Base-by-base conservation (phyloP, 495 filamentous ascomycete species). In the Opeltia flavorubescens region DNA sequence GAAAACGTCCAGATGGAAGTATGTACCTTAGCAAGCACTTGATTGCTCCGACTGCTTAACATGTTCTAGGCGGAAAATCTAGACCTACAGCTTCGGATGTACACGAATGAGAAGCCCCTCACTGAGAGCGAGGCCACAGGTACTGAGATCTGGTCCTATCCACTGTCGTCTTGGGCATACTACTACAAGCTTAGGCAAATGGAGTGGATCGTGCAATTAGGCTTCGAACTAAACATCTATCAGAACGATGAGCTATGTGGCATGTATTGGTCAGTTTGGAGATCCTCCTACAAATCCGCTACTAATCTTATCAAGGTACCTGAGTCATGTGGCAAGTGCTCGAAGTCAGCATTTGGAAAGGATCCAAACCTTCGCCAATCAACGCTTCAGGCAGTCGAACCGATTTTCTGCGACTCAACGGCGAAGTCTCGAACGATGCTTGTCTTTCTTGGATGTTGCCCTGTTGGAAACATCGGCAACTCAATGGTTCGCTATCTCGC, bases 191-290 rank as follows among this genome's bases (percentile, higher is more conserved):
- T 95, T 2, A 75, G 71, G 7, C 78, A 91, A 54, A 84, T 95
- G 75, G 81, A 89, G 49, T 83, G 80, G 69, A 81, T 91, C 38
- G 70, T 95, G 11, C 86, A 95, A 60, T 78, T 95, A 44, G 91
- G 91, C n/a, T 95, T 99, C 58, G 91, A 96, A 61, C 78, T 94
- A 15, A 79, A 87, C 7, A 77, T 94, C 23, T 96, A 96, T 57
- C 77, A 85, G 20, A 73, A 80, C 1, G 84, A 94, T 59, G 91
- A 99, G 63, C 69, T 91, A 5, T 75, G 80, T 11, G 79, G 76
- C 13, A 95, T 95, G 84, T 95, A 94, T 59, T 89, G 83, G 80
- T 93, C 84, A 36, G 54, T 5, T 30, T 1, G 15, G 17, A 5
- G 15, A 17, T 1, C 25, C 12, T 44, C 8, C 6, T 6, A 7